Evolutionary conservation across 192 early-diverging fungal species (phyloP).

Genomic region (Coemansia sp.): DNA sequence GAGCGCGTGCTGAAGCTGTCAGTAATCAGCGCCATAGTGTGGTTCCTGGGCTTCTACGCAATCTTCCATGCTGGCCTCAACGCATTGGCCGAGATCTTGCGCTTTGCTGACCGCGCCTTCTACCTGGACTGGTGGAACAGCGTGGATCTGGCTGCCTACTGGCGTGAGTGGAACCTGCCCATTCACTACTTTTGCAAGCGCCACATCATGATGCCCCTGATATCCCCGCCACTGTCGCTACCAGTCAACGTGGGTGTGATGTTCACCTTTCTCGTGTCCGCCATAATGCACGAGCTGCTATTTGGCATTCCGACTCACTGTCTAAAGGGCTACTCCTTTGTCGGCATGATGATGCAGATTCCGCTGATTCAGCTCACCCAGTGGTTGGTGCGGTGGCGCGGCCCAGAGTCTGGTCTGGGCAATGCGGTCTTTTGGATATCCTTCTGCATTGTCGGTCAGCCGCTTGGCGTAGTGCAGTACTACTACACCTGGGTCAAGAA

Average conservation of each 20-base stretch:
- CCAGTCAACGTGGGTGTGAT: constrained; percentile 59
- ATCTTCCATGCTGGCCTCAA: constrained; percentile 85
- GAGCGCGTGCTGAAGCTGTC: constrained; percentile 91
- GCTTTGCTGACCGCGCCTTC: constrained; percentile 88
- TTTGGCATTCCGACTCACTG: constrained; percentile 84
- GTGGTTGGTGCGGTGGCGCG: constrained; percentile 69
- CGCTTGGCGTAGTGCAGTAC: constrained; percentile 72
- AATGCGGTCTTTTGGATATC: constrained; percentile 84
- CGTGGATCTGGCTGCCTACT: constrained; percentile 76
- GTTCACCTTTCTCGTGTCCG: constrained; percentile 81
- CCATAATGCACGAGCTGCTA: constrained; percentile 84
- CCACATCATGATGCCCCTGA: constrained; percentile 83
- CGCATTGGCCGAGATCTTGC: constrained; percentile 76
- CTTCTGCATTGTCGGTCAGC: constrained; percentile 82
- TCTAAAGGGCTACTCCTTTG: constrained; percentile 81
- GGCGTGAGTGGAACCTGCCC: constrained; percentile 91
- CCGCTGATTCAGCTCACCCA: constrained; percentile 75
- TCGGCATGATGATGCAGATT: constrained; percentile 79
- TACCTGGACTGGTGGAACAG: constrained; percentile 94
- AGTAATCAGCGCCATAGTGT: constrained; percentile 74
- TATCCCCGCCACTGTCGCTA: constrained; percentile 67
- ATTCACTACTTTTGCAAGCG: constrained; percentile 89
- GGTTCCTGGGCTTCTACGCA: constrained; percentile 91
- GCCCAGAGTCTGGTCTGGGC: constrained; percentile 69
- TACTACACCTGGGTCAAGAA: constrained; percentile 71